These are phyloP conservation scores for Gardenia jasminoides DNA, from an alignment of 257 asterid species.

Conservation along the genomic window DNA sequence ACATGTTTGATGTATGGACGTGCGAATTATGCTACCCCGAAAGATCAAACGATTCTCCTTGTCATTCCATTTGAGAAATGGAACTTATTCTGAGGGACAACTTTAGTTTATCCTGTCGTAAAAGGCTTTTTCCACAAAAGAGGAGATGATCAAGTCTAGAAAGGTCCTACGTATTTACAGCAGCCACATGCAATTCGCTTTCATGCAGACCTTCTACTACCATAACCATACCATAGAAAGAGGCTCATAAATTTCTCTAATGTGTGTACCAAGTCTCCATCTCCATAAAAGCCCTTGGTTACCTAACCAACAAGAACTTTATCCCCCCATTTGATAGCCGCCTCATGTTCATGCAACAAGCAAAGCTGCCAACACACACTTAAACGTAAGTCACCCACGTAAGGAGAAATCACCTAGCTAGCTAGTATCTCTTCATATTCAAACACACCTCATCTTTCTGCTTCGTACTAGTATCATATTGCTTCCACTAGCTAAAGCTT, in stretches of 20 bases:
- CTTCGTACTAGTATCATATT: not conserved
- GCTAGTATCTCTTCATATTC: not conserved
- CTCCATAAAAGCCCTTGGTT: slow-evolving; percentile 22
- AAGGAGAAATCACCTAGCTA: not conserved
- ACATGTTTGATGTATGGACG: not conserved
- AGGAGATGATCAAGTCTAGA: slow-evolving; percentile 13
- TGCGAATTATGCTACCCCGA: not conserved
- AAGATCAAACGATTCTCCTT: slow-evolving; percentile 1
- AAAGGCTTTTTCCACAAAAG: not conserved
- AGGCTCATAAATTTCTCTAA: slow-evolving; percentile 19
- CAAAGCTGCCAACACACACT: not conserved
- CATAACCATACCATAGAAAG: slow-evolving; percentile 21
- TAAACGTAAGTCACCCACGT: not conserved
- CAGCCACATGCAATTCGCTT: slow-evolving; percentile 44
- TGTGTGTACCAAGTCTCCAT: slow-evolving; percentile 33
- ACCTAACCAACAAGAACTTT: not conserved
- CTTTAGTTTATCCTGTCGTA: not conserved
- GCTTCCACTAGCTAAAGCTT: slow-evolving; percentile 12
- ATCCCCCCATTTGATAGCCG: not conserved
- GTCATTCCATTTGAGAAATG: not conserved
- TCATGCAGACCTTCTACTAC: slow-evolving; percentile 15
- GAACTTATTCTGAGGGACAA: slow-evolving; percentile 13
- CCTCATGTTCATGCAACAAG: slow-evolving; percentile 4
- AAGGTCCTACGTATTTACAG: slow-evolving; percentile 38
- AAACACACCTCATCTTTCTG: not conserved